A percentile compares a stretch with the other conserved stretches of the same genome.
phyloP scores from a whole-genome alignment of 495 filamentous ascomycete species.

The Lophiostoma macrostomum region DNA sequence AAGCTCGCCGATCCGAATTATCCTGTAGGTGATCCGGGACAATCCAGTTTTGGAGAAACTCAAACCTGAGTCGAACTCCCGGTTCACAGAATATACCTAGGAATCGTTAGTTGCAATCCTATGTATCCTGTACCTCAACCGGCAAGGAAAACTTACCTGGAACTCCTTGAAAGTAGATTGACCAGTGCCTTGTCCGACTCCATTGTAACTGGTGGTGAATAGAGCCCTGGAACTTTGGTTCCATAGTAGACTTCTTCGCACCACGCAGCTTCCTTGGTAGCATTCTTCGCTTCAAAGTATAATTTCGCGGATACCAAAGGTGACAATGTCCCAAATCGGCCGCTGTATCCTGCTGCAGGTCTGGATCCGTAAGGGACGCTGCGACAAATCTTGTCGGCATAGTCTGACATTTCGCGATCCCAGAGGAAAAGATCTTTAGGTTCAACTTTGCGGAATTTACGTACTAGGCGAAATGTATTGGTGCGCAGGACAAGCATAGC shows the following conservation, averaged over 20 bases:
- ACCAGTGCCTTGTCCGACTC: constrained; percentile 1
- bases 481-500: constrained; percentile 25
- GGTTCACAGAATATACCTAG: no score
- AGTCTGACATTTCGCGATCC: constrained; percentile 23
- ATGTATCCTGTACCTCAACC: neutral
- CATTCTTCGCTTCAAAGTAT: constrained; percentile 19
- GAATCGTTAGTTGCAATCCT: no score
- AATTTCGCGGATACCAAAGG: constrained; percentile 17
- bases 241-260: constrained; percentile 21
- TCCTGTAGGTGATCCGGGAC: no score
- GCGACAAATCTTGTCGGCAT: constrained; percentile 24
- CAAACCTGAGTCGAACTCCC: no score
- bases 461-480: constrained; percentile 14
- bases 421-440: constrained; percentile 18
- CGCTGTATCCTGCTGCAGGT: constrained; percentile 12
- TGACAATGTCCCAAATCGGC: constrained; percentile 17
- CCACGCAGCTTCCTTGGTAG: constrained; percentile 14
- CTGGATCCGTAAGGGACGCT: constrained; percentile 13
- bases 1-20: no score
- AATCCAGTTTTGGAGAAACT: no score
- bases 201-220: constrained; percentile 13
- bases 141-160: constrained; percentile 3
- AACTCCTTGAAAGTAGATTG: constrained; percentile 9
- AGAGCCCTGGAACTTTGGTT: constrained; percentile 13
- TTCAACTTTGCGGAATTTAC: neutral